Evolutionary conservation across 2,329 filamentous ascomycete species (phyloP).

Genomic region (Nothophaeocryptopus gaeumannii): DNA sequence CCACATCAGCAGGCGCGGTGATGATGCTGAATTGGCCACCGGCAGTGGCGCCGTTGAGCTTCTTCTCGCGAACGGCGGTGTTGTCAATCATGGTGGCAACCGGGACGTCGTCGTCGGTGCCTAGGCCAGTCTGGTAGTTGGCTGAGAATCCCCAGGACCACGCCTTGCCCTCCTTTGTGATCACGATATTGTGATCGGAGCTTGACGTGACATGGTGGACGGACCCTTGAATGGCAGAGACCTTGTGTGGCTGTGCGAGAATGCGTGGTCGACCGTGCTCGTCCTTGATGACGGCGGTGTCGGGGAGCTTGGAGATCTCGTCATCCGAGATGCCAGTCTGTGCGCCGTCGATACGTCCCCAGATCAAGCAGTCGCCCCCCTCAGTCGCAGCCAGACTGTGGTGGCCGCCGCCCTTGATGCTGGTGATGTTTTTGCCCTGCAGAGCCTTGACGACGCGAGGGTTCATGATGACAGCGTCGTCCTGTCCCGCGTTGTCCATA

Average conservation of each 20-base stretch:
- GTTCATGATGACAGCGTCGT: slow-evolving; percentile 69
- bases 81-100: slow-evolving; percentile 80
- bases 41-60: slow-evolving; percentile 75
- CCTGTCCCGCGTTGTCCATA: slow-evolving; percentile 60
- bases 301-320: slow-evolving; percentile 50
- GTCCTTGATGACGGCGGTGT: slow-evolving; percentile 60
- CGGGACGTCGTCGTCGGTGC: slow-evolving; percentile 74
- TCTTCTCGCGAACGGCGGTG: slow-evolving; percentile 71
- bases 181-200: slow-evolving; percentile 70
- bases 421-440: slow-evolving; percentile 59
- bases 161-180: slow-evolving; percentile 66
- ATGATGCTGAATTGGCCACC: slow-evolving; percentile 76
- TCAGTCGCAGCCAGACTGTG: slow-evolving; percentile 60
- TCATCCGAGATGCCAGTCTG: slow-evolving; percentile 53
- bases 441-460: slow-evolving; percentile 67
- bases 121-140: slow-evolving; percentile 77
- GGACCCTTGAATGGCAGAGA: slow-evolving; percentile 51
- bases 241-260: slow-evolving; percentile 63
- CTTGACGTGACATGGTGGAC: slow-evolving; percentile 47
- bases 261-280: slow-evolving; percentile 66
- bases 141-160: slow-evolving; percentile 79
- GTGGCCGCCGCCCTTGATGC: slow-evolving; percentile 70
- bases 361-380: slow-evolving; percentile 56
- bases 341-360: slow-evolving; percentile 59
- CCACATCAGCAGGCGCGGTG: slow-evolving; percentile 24